Evolutionary conservation across 1,284 basidiomycete genomes (phyloP), one percentile per base, ranked within the genome.

Genomic region (Tilletia indica): DNA sequence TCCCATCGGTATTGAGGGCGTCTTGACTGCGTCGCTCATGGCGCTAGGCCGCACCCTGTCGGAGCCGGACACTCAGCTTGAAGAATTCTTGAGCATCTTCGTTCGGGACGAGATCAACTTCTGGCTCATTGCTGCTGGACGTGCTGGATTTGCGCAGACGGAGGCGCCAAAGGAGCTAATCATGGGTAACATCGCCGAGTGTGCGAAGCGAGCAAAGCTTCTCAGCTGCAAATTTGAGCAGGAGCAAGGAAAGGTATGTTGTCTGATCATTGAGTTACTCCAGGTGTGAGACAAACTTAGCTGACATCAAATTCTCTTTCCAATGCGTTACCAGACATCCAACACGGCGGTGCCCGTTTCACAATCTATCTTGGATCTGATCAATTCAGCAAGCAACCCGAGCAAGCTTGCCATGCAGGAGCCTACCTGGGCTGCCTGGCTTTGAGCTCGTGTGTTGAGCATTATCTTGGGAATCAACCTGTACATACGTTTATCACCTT

Each of bases 1-100:
- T 0, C 91, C 92, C 1, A 89, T 93, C 68, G 91, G 93, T 48
- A 92, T 91, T 12, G 97, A 99, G 84, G 97, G 96, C 19, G 86
- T 97, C 42, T 86, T 99, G 68, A 91, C 93, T 0, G 89, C 92
- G 9, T 90, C 92, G 0, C 90, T 97, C 47, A 92, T 97, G 87
- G 92, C 96, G 0, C 93, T 99, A 67, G 95, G 91, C 1, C 88
- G 94, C 69, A 92, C 91, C 72, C 87, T 99, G 66, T 95, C 93
- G 2, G 91, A 95, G 81, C 94, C 94, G 19, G 94, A 98, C 86
- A 92, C 90, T 82, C 91, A 94, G 72, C 86, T 97, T 70, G 93
- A 96, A 76, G 91, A 93, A 79, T 92, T 93, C 72, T 87, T 97
- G 16, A 92, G 91, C 75, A 87, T 97, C 69, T 97, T 97, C 84